Evolutionary conservation across 148 eudicot species (phyloP).

Genomic region (Bassia scoparia): DNA sequence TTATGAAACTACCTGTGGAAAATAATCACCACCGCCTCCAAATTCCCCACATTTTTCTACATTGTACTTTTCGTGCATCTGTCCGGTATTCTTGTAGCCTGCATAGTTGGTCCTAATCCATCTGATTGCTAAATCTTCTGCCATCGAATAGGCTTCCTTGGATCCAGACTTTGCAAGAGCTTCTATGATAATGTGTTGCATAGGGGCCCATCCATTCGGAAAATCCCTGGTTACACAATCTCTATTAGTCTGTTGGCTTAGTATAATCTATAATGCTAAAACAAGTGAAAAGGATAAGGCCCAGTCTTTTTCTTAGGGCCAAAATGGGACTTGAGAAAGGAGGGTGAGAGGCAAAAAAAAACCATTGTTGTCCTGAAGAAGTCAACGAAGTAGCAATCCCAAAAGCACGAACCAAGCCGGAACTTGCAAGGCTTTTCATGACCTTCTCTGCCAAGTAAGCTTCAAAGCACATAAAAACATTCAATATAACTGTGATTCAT

Average conservation of each 20-base stretch:
- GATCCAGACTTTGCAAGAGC: slow-evolving; percentile 67
- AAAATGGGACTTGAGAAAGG: slow-evolving; percentile 1
- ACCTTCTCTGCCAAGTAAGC: slow-evolving; percentile 53
- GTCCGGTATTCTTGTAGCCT: slow-evolving; percentile 58
- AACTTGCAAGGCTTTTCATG: slow-evolving; percentile 53
- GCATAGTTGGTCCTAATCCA: slow-evolving; percentile 82
- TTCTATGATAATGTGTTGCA: slow-evolving; percentile 86
- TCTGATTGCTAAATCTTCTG: slow-evolving; percentile 61
- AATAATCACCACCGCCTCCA: slow-evolving; percentile 92
- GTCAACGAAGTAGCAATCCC: slow-evolving; percentile 86
- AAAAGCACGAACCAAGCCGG: slow-evolving; percentile 57
- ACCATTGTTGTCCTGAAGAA: slow-evolving; percentile 88
- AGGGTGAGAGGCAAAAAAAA: slow-evolving; percentile 13
- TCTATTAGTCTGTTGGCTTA: background rate
- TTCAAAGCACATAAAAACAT: slow-evolving; percentile 22
- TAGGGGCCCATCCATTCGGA: slow-evolving; percentile 98
- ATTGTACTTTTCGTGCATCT: slow-evolving; percentile 84
- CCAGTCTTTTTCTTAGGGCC: background rate
- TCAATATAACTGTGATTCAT: background rate
- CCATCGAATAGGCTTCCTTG: slow-evolving; percentile 51
- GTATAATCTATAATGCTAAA: slow-evolving; percentile 7
- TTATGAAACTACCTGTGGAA: slow-evolving; percentile 57
- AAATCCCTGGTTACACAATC: slow-evolving; percentile 58
- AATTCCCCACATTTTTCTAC: slow-evolving; percentile 70
- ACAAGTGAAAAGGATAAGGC: background rate